Evolutionary conservation across 108 stramenopile genomes (phyloP).

Genomic region (Fistulifera solaris): DNA sequence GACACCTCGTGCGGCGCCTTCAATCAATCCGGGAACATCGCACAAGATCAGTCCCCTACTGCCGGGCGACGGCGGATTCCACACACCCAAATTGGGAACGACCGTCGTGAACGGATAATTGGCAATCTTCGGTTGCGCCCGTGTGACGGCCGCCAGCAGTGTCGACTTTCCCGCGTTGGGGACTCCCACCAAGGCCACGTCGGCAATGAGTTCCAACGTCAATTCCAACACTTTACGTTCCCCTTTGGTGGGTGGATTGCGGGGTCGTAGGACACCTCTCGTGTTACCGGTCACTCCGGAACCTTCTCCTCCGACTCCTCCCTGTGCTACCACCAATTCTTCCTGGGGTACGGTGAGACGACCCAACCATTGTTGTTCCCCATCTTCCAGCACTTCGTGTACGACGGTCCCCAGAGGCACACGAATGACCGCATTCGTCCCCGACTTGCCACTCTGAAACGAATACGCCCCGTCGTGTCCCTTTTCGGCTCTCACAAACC

Average conservation of each 20-base stretch:
- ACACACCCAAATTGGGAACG: constrained; percentile 93
- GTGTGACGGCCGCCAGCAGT: constrained; percentile 76
- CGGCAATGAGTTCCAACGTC: constrained; percentile 92
- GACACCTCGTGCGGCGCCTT: constrained; percentile 76
- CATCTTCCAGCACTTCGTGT: constrained; percentile 50
- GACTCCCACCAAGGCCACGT: constrained; percentile 92
- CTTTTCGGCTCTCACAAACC: constrained; percentile 70
- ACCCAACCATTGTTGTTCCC: constrained; percentile 23
- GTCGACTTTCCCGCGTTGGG: constrained; percentile 97
- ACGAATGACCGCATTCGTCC: constrained; percentile 63
- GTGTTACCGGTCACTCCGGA: constrained; percentile 48
- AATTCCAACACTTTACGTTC: constrained; percentile 72
- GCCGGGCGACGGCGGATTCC: constrained; percentile 59
- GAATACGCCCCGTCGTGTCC: constrained; percentile 79
- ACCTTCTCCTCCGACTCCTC: constrained; percentile 76
- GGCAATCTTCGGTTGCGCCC: constrained; percentile 95
- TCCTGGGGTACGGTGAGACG: constrained; percentile 35
- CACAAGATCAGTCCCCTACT: constrained; percentile 78
- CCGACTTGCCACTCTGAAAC: constrained; percentile 55
- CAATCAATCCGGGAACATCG: constrained; percentile 90
- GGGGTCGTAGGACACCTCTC: constrained; percentile 60
- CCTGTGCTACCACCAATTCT: constrained; percentile 42
- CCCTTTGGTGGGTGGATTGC: constrained; percentile 57
- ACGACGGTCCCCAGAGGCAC: constrained; percentile 95
- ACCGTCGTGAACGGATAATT: constrained; percentile 95